phyloP scores from a whole-genome alignment of 2,329 filamentous ascomycete genomes.

The Colletotrichum cereale region DNA sequence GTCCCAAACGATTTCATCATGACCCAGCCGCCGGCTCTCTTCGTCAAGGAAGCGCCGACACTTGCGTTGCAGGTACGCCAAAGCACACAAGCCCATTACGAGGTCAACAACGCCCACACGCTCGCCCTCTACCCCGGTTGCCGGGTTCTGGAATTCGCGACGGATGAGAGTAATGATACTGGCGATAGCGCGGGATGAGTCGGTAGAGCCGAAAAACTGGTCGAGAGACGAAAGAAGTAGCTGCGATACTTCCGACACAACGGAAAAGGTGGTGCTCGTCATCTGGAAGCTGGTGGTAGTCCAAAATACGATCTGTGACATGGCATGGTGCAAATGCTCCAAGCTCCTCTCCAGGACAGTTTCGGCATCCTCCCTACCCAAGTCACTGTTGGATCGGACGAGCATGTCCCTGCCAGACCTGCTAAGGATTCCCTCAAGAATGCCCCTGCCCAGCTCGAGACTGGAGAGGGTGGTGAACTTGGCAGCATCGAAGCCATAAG shows the following conservation, averaged over 20 bases:
- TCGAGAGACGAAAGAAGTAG: slow-evolving; percentile 71
- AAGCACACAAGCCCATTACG: slow-evolving; percentile 69
- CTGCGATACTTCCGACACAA: slow-evolving; percentile 68
- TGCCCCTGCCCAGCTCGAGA: slow-evolving; percentile 66
- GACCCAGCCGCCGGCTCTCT: slow-evolving; percentile 59
- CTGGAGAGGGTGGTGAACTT: slow-evolving; percentile 69
- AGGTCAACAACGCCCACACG: slow-evolving; percentile 71
- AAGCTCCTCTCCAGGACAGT: slow-evolving; percentile 68
- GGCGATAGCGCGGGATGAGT: slow-evolving; percentile 75
- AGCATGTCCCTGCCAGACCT: slow-evolving; percentile 63
- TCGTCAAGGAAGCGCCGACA: slow-evolving; percentile 65
- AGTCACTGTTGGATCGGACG: slow-evolving; percentile 58
- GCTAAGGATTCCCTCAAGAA: slow-evolving; percentile 67
- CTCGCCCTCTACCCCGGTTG: slow-evolving; percentile 70
- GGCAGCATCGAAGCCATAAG: slow-evolving; percentile 65
- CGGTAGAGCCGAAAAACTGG: slow-evolving; percentile 76
- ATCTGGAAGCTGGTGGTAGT: slow-evolving; percentile 71
- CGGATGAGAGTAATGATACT: slow-evolving; percentile 75
- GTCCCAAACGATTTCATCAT: slow-evolving; percentile 74
- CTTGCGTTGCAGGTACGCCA: slow-evolving; percentile 72
- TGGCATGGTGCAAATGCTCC: slow-evolving; percentile 67
- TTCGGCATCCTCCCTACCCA: slow-evolving; percentile 66
- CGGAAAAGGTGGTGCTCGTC: slow-evolving; percentile 66
- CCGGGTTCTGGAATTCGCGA: slow-evolving; percentile 73
- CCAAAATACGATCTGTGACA: slow-evolving; percentile 71